Evolutionary conservation across 805 yeast genomes (phyloP).

Genomic region (Kurtzmaniella fragi): DNA sequence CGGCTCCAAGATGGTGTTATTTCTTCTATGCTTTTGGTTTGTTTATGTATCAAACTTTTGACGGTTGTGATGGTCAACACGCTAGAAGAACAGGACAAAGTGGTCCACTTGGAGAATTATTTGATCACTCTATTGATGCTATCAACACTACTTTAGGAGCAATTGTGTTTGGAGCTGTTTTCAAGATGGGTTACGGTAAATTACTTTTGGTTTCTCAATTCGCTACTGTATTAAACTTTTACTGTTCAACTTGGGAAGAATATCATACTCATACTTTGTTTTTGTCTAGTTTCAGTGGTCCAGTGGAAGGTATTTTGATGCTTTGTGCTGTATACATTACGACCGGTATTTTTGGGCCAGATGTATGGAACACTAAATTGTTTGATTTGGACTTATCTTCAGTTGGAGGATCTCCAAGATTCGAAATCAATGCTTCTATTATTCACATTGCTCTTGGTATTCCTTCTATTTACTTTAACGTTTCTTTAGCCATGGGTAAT

Average conservation of each 20-base stretch:
- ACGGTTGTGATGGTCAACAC: slow-evolving; percentile 93
- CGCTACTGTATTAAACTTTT: slow-evolving; percentile 75
- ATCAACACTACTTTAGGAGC: slow-evolving; percentile 77
- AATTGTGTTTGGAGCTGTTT: slow-evolving; percentile 68
- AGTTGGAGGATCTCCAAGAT: slow-evolving; percentile 19
- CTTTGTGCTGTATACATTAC: slow-evolving; percentile 48
- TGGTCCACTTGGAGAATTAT: slow-evolving; percentile 91
- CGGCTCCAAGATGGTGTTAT: slow-evolving; percentile 73
- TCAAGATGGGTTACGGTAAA: slow-evolving; percentile 70
- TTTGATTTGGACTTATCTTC: slow-evolving; percentile 35
- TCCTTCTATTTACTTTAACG: slow-evolving; percentile 57
- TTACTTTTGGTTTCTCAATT: slow-evolving; percentile 59
- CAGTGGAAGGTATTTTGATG: slow-evolving; percentile 87
- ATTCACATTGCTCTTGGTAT: slow-evolving; percentile 49
- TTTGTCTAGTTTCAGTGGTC: slow-evolving; percentile 80
- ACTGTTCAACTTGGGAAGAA: slow-evolving; percentile 93
- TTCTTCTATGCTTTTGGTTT: slow-evolving; percentile 74
- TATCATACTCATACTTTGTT: slow-evolving; percentile 82
- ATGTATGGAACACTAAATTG: slow-evolving; percentile 52
- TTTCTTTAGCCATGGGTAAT: slow-evolving; percentile 60
- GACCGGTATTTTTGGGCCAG: slow-evolving; percentile 70
- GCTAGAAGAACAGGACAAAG: slow-evolving; percentile 94
- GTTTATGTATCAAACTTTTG: slow-evolving; percentile 90
- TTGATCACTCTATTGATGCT: slow-evolving; percentile 81
- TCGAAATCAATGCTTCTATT: slow-evolving; percentile 35